Evolutionary conservation across 2,329 filamentous ascomycete genomes (phyloP).

Genomic region (Ceratocystis ficicola): DNA sequence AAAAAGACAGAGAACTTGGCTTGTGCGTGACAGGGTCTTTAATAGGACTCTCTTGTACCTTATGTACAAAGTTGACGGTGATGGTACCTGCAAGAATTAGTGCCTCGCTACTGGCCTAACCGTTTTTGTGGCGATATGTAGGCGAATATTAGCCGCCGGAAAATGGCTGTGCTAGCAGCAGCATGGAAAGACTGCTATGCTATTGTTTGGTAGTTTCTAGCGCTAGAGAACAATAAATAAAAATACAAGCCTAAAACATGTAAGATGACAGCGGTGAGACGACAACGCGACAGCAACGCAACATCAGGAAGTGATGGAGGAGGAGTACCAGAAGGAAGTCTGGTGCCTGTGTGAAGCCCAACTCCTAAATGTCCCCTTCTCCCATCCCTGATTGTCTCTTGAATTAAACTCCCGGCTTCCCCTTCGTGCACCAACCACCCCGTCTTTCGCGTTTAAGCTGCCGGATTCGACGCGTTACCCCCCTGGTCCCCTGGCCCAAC

Average conservation of each 20-base stretch:
- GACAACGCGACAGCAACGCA: background rate
- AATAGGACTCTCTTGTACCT: background rate
- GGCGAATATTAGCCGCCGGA: background rate
- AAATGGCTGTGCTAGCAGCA: background rate
- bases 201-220: background rate
- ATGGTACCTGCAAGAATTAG: background rate
- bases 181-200: background rate
- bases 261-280: background rate
- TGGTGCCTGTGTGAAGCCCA: background rate
- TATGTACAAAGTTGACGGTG: background rate
- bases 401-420: background rate
- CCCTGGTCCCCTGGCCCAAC: background rate
- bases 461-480: background rate
- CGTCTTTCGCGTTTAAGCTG: background rate
- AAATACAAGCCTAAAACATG: background rate
- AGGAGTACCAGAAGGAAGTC: background rate
- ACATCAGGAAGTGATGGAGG: background rate
- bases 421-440: constrained; percentile 9
- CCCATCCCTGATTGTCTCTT: background rate
- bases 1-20: background rate
- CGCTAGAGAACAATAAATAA: background rate
- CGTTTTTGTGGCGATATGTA: background rate
- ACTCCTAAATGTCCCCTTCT: background rate
- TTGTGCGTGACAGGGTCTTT: background rate
- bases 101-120: background rate